Conservation (phyloP, 1,284 basidiomycete genomes). For the Mycena citricolor region DNA sequence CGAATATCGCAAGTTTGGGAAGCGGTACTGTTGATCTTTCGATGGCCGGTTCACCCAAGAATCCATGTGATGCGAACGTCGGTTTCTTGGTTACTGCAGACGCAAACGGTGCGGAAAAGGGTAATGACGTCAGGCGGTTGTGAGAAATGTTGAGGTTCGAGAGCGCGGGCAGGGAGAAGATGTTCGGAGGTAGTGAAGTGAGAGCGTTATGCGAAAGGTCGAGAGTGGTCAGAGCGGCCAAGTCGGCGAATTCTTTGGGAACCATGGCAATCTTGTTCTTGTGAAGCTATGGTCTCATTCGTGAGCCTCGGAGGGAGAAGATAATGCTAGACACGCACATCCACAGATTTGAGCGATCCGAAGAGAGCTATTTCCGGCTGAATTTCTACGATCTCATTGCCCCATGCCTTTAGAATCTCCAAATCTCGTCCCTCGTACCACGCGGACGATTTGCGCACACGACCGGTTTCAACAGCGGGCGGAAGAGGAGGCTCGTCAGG, state of each 20-base stretch:
- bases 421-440: constrained; percentile 83
- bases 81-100: constrained; percentile 29
- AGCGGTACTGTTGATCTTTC: constrained; percentile 60
- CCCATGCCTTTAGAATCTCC: constrained; percentile 69
- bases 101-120: constrained; percentile 60
- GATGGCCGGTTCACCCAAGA: constrained; percentile 64
- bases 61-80: constrained; percentile 44
- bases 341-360: constrained; percentile 73
- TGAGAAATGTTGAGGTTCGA: constrained; percentile 67
- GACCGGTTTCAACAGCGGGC: constrained; percentile 37
- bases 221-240: constrained; percentile 59
- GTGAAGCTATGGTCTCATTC: constrained; percentile 52
- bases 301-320: not conserved
- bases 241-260: constrained; percentile 63
- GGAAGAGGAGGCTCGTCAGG: constrained; percentile 60
- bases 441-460: constrained; percentile 42
- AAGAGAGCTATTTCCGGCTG: constrained; percentile 80
- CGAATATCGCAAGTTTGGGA: constrained; percentile 57
- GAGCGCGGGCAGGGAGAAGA: constrained; percentile 69
- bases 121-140: constrained; percentile 59
- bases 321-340: constrained; percentile 47
- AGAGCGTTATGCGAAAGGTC: constrained; percentile 73
- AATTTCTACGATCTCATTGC: constrained; percentile 73
- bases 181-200: constrained; percentile 54
- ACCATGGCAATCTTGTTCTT: constrained; percentile 63